Conservation (phyloP, 257 asterid species). For the Marsdenia floribunda region DNA sequence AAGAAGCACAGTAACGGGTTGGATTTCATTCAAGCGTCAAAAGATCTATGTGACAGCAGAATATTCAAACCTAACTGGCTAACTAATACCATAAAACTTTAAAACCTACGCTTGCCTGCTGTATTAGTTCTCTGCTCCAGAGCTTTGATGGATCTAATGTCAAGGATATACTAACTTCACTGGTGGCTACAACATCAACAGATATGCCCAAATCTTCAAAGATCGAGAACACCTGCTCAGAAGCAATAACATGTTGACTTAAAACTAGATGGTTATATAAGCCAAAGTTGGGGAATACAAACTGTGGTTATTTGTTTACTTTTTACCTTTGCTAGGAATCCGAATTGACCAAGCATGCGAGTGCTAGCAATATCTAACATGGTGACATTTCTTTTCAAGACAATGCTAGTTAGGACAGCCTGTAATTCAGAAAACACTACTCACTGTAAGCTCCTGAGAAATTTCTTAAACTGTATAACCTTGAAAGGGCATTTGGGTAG, state of each 20-base stretch:
- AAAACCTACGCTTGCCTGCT: slow-evolving; percentile 73
- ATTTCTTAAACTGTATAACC: slow-evolving; percentile 9
- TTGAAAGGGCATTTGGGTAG: slow-evolving; percentile 10
- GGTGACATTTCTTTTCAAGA: slow-evolving; percentile 79
- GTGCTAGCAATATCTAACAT: slow-evolving; percentile 93
- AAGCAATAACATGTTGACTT: slow-evolving; percentile 12
- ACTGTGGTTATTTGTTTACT: slow-evolving; percentile 6
- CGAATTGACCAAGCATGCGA: slow-evolving; percentile 90
- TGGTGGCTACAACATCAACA: slow-evolving; percentile 96
- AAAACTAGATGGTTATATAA: slow-evolving; percentile 8
- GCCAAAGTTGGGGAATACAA: slow-evolving; percentile 5
- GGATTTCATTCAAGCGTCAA: not conserved
- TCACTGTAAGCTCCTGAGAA: slow-evolving; percentile 5
- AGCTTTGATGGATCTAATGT: slow-evolving; percentile 91
- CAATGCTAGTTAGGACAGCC: slow-evolving; percentile 93
- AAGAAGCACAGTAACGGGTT: slow-evolving; percentile 1
- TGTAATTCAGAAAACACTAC: slow-evolving; percentile 27
- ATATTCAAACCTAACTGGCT: slow-evolving; percentile 1
- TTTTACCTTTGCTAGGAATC: slow-evolving; percentile 85
- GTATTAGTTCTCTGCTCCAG: slow-evolving; percentile 92
- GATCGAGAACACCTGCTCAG: slow-evolving; percentile 64
- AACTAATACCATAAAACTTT: slow-evolving; percentile 15
- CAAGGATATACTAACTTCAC: slow-evolving; percentile 91
- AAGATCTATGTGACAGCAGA: not conserved
- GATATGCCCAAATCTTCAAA: slow-evolving; percentile 91